These are phyloP conservation scores for Jackrogersella minutella DNA, from an alignment of 495 filamentous ascomycete genomes.

Conservation along the genomic window DNA sequence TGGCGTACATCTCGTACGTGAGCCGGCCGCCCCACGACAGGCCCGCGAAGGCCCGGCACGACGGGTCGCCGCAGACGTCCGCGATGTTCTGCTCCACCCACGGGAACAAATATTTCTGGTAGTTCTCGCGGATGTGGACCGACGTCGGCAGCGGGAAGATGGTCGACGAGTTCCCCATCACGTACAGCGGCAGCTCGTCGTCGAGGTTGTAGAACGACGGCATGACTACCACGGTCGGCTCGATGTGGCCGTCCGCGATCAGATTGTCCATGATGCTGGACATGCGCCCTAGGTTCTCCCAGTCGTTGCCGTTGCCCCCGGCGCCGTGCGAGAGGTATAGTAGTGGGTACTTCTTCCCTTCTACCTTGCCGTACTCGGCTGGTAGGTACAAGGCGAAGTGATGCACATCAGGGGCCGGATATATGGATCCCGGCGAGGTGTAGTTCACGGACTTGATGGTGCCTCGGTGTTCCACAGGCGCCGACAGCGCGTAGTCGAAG, in stretches of 20 bases:
- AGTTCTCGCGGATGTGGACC: conserved; percentile 40
- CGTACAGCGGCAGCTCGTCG: conserved; percentile 28
- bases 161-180: conserved; percentile 42
- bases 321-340: conserved; percentile 48
- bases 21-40: conserved; percentile 45
- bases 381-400: conserved; percentile 45
- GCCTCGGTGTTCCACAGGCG: conserved; percentile 33
- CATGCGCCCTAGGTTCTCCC: conserved; percentile 47
- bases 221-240: conserved; percentile 46
- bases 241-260: conserved; percentile 45
- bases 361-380: conserved; percentile 39
- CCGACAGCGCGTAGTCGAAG: conserved; percentile 46
- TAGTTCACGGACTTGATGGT: conserved; percentile 45
- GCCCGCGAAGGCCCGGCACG: conserved; percentile 46
- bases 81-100: conserved; percentile 35
- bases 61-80: conserved; percentile 36
- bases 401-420: conserved; percentile 45
- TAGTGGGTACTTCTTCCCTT: conserved; percentile 41
- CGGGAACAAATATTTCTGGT: conserved; percentile 44
- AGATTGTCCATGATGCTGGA: conserved; percentile 47
- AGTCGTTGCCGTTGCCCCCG: conserved; percentile 39
- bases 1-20: conserved; percentile 48
- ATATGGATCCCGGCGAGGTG: conserved; percentile 45
- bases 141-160: conserved; percentile 28
- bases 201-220: conserved; percentile 48